Percentiles rank a stretch among this genome's conserved stretches.
These are phyloP conservation scores for Pelagomonas calceolata DNA, from an alignment of 108 stramenopile species.

Conservation along the genomic window DNA sequence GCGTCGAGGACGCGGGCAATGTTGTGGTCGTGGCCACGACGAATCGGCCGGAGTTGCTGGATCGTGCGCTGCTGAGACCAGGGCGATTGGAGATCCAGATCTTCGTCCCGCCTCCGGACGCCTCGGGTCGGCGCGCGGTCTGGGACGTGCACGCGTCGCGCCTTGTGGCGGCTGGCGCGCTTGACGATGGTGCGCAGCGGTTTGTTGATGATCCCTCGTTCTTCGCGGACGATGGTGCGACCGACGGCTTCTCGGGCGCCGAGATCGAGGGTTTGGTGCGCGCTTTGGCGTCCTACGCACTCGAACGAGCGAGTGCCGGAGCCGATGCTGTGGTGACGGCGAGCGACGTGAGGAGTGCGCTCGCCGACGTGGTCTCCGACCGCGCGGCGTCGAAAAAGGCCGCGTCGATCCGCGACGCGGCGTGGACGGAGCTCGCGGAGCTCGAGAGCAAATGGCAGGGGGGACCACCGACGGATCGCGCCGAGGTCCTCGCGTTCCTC, in stretches of 20 bases:
- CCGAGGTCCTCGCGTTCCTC: not conserved
- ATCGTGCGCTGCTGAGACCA: conserved; percentile 32
- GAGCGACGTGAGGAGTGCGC: not conserved
- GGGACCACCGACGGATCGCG: not conserved
- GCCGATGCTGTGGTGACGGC: not conserved
- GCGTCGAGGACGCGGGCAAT: conserved; percentile 26
- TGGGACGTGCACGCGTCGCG: conserved; percentile 20
- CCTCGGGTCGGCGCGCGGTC: conserved; percentile 16
- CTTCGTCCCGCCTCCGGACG: conserved; percentile 10
- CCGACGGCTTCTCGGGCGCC: conserved; percentile 1
- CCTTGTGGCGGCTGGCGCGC: not conserved
- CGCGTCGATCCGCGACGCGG: not conserved
- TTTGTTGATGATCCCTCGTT: too few species aligned
- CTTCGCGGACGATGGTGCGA: not conserved
- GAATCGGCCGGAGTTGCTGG: conserved; percentile 31
- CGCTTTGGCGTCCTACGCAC: too few species aligned
- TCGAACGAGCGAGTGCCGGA: too few species aligned
- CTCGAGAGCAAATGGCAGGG: not conserved
- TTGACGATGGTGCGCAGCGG: not conserved
- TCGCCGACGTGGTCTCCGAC: not conserved
- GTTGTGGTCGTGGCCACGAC: conserved; percentile 32
- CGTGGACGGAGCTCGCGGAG: not conserved
- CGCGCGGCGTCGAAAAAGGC: not conserved
- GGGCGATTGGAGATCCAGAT: conserved; percentile 36
- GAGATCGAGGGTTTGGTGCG: not conserved